Base-by-base conservation (phyloP, 2,329 filamentous ascomycete genomes). In the Furcasterigmium sp. region DNA sequence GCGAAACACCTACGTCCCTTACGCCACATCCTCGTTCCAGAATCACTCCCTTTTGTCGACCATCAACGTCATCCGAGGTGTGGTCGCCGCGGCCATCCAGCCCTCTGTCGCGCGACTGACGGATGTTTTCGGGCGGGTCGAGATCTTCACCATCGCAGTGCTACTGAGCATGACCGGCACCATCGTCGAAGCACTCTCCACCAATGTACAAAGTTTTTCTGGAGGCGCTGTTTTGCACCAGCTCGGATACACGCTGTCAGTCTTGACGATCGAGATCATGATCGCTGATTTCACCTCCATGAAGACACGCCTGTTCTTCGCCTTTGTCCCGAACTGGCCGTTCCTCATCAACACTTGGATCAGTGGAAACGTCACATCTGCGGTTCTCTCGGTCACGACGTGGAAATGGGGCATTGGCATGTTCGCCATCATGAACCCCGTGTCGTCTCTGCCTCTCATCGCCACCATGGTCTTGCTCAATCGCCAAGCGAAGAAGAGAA, bases 291-390 rank as follows among this genome's bases (percentile, higher is more conserved):
- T 80, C 20, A 82, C 80, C 2, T 84, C 81, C 2, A 74, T 78
- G 7, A 73, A 79, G 13, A 69, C 77, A 10, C 78, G 82, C 54
- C 65, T 85, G 8, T 65, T 85, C 51, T 84, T 83, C 65, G 81
- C 76, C 38, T 85, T 82, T 53, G 68, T 85, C 46, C 78, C 79
- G 2, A 74, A 75, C 2, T 53, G 69, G 6, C 78, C 79, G 2
- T 82, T 80, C 60, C 64, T 83, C 51, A 75, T 80, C 60, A 83
- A 83, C 60, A 79, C 80, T 2, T 84, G 81, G 80, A 70, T 82
- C 4, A 76, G 74, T 48, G 80, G 80, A 20, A 67, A 82, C 51
- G 61, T 84, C 35, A 67, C 75, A 4, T 45, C 53, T 4, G 63
- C 71, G 0, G 75, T 82, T 2, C 58, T 82, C 2, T 53, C 45